Evolutionary conservation across 169 alveolate genomes (phyloP), one percentile per base, ranked within the genome.

Genomic region (Theileria parva): DNA sequence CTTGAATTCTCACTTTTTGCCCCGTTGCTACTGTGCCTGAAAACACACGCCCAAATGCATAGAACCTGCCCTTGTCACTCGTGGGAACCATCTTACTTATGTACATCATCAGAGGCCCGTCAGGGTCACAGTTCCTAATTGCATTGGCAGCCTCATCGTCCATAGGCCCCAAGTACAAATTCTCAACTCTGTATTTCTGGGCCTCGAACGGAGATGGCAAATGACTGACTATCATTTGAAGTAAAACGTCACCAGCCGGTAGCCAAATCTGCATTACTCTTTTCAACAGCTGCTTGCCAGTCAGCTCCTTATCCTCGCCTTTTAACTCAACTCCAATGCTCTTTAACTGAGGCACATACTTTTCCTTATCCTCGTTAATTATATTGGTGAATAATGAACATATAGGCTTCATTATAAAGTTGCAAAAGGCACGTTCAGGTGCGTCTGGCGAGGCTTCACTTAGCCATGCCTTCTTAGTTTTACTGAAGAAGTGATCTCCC

Each of bases 41-140:
- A 95, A 98, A 98, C 64, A 98, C 99, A 81, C 99, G 97, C 48
- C 99, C 99, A 95, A 98, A 98, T 60, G 99, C 99, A 84, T 97
- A 97, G 98, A 98, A 98, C 71, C 99, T 93, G 32, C 99, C 99
- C 93, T 95, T 97, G 88, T 97, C 99, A 50, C 98, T 90, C 60
- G 99, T 98, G 69, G 99, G 99, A 60, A 97, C 99, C 99, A 98
- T 98, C 92, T 98, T 98, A 48, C 99, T 96, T 81, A 98, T 97
- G 95, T 97, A 97, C 99, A 98, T 97, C 99, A 98, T 96, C 67
- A 97, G 93, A 12, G 99, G 99, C 15, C 99, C 99, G 53, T 97
- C 91, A 27, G 99, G 99, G 85, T 97, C 99, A 93, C 99, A 97
- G 92, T 92, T 94, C 89, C 97, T 95, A 69, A 92, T 89, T 57